Conservation (phyloP, 225 moss, liverwort and hornwort species). For the Anthoceros angustus region DNA sequence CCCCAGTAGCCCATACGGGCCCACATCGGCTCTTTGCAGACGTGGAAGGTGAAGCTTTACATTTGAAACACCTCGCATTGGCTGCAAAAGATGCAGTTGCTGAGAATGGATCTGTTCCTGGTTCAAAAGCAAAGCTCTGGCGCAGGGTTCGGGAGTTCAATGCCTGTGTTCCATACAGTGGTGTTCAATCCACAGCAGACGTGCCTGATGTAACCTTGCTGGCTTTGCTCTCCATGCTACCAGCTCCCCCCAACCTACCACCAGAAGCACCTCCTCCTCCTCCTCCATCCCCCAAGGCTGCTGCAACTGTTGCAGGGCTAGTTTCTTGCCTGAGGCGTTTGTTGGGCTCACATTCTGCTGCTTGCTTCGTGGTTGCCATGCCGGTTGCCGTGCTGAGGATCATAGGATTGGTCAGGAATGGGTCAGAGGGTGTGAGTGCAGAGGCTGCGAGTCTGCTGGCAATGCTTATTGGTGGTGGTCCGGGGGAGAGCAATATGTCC, state of each 20-base stretch:
- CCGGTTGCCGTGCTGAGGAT: conserved; percentile 62
- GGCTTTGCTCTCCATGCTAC: conserved; percentile 79
- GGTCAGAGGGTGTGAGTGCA: conserved; percentile 73
- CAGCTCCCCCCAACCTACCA: conserved; percentile 49
- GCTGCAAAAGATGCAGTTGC: conserved; percentile 91
- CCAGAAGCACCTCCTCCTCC: conserved; percentile 75
- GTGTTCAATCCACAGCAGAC: conserved; percentile 62
- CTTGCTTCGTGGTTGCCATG: conserved; percentile 67
- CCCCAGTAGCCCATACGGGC: conserved; percentile 36
- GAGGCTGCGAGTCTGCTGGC: conserved; percentile 71
- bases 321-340: conserved; percentile 69
- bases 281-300: conserved; percentile 79
- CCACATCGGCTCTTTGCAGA: conserved; percentile 79
- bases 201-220: conserved; percentile 61
- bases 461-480: conserved; percentile 66
- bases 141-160: conserved; percentile 81
- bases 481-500: conserved; percentile 37
- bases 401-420: conserved; percentile 66
- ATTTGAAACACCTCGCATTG: conserved; percentile 73
- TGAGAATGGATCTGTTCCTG: conserved; percentile 65
- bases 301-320: conserved; percentile 75
- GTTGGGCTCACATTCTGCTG: conserved; percentile 62
- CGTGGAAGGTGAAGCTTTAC: conserved; percentile 76
- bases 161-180: conserved; percentile 70
- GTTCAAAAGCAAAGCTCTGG: conserved; percentile 86